Conservation (phyloP, 495 filamentous ascomycete species). For the Monascus purpureus region DNA sequence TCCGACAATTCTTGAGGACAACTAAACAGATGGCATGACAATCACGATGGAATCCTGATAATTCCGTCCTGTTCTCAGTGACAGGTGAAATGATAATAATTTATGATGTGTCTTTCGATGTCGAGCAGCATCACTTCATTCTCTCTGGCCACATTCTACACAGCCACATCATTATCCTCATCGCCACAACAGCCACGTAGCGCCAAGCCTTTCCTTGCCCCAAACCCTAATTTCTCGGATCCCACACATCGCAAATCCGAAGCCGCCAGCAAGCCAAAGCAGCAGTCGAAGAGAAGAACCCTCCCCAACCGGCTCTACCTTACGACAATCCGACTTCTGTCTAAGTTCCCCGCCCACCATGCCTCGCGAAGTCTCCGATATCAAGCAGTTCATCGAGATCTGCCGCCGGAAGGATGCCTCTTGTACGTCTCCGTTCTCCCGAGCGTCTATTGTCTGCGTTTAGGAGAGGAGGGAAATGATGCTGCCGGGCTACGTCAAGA, state of each 20-base stretch:
- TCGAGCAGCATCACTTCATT: too few species aligned
- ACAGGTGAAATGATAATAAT: too few species aligned
- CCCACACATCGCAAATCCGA: slow-evolving; percentile 9
- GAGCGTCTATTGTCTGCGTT: too few species aligned
- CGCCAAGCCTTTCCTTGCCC: not conserved
- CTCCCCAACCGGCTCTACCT: slow-evolving; percentile 12
- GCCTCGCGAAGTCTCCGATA: slow-evolving; percentile 96
- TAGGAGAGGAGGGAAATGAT: too few species aligned
- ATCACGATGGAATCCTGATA: too few species aligned
- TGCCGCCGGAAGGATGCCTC: slow-evolving; percentile 97
- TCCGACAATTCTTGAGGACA: too few species aligned
- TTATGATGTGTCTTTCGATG: too few species aligned
- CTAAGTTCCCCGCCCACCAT: slow-evolving; percentile 40
- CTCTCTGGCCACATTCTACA: too few species aligned
- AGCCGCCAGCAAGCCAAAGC: not conserved
- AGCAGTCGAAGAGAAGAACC: slow-evolving; percentile 2
- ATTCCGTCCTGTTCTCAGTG: too few species aligned
- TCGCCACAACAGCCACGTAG: too few species aligned
- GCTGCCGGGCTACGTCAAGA: not conserved
- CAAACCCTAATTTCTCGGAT: slow-evolving; percentile 21
- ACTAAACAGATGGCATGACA: too few species aligned
- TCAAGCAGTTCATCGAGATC: slow-evolving; percentile 99
- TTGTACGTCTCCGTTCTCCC: slow-evolving; percentile 44
- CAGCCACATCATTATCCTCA: too few species aligned
- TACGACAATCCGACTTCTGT: slow-evolving; percentile 4